Evolutionary conservation across 352 stramenopile species (phyloP).

Genomic region (Phytophthora pini): DNA sequence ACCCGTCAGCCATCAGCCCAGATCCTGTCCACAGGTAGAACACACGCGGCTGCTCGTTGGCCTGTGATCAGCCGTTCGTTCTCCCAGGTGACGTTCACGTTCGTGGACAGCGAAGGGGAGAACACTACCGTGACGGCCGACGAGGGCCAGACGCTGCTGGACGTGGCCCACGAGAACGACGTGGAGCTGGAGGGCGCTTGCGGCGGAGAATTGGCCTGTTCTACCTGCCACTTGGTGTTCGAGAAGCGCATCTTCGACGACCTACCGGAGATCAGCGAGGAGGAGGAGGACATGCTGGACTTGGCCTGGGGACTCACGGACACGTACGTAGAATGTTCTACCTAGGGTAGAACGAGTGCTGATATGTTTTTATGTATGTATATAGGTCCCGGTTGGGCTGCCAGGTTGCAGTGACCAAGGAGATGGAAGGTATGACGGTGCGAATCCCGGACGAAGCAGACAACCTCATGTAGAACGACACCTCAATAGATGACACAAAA

Average conservation of each 20-base stretch:
- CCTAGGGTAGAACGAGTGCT: background rate
- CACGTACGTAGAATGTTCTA: constrained; percentile 67
- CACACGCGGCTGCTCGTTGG: background rate
- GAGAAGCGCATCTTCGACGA: constrained; percentile 89
- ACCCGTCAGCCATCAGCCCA: constrained; percentile 7
- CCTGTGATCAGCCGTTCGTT: constrained; percentile 8
- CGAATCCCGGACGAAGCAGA: constrained; percentile 89
- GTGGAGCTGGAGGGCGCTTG: constrained; percentile 95
- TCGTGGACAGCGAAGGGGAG: constrained; percentile 83
- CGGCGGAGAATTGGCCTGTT: constrained; percentile 93
- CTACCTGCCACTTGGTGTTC: constrained; percentile 94
- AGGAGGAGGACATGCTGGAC: constrained; percentile 97
- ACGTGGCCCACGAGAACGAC: constrained; percentile 94
- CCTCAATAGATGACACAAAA: constrained; percentile 17
- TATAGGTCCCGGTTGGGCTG: constrained; percentile 84
- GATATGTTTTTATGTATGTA: background rate
- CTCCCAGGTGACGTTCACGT: constrained; percentile 78
- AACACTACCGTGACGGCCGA: constrained; percentile 71
- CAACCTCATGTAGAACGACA: constrained; percentile 83
- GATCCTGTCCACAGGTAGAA: background rate
- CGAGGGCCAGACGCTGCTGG: constrained; percentile 83
- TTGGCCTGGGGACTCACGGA: constrained; percentile 94
- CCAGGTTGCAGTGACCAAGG: constrained; percentile 91
- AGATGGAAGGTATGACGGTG: constrained; percentile 87
- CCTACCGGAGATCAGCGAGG: constrained; percentile 89